Evolutionary conservation across 2,329 filamentous ascomycete species (phyloP).

Genomic region (Fonsecaea pugnacius): DNA sequence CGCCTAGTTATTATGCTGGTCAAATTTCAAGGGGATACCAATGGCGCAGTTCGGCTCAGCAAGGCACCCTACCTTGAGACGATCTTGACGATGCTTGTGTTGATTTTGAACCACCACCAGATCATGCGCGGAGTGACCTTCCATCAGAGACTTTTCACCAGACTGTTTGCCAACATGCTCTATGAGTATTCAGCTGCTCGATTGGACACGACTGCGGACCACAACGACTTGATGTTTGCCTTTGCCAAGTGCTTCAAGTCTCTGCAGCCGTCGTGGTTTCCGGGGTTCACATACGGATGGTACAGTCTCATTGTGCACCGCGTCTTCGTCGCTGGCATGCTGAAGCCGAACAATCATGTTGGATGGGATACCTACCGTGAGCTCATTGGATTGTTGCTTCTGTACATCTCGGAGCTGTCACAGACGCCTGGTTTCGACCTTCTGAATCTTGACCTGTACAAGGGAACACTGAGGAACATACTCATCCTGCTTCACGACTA

Average conservation of each 20-base stretch:
- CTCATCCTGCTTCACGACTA: slow-evolving; percentile 91
- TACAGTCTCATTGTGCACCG: slow-evolving; percentile 80
- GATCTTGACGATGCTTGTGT: slow-evolving; percentile 73
- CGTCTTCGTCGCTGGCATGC: slow-evolving; percentile 77
- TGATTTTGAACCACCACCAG: slow-evolving; percentile 86
- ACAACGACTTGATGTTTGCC: slow-evolving; percentile 71
- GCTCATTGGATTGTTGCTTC: slow-evolving; percentile 72
- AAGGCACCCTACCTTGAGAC: slow-evolving; percentile 77
- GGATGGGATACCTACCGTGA: slow-evolving; percentile 79
- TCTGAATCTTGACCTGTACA: slow-evolving; percentile 80
- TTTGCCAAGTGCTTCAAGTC: slow-evolving; percentile 73
- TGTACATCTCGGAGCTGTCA: slow-evolving; percentile 77
- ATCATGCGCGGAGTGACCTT: slow-evolving; percentile 78
- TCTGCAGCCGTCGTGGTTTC: slow-evolving; percentile 76
- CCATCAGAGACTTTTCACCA: slow-evolving; percentile 88
- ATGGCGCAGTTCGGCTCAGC: slow-evolving; percentile 62
- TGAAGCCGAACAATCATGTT: slow-evolving; percentile 67
- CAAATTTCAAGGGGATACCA: slow-evolving; percentile 68
- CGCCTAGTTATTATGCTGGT: slow-evolving; percentile 79
- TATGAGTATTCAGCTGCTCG: slow-evolving; percentile 70
- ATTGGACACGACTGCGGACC: slow-evolving; percentile 63
- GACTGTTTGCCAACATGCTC: slow-evolving; percentile 81
- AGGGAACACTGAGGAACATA: slow-evolving; percentile 79
- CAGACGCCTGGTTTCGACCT: slow-evolving; percentile 72
- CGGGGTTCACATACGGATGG: slow-evolving; percentile 86